Evolutionary conservation across 192 early-diverging fungal genomes (phyloP).

Genomic region (Gorgonomyces haynaldii): DNA sequence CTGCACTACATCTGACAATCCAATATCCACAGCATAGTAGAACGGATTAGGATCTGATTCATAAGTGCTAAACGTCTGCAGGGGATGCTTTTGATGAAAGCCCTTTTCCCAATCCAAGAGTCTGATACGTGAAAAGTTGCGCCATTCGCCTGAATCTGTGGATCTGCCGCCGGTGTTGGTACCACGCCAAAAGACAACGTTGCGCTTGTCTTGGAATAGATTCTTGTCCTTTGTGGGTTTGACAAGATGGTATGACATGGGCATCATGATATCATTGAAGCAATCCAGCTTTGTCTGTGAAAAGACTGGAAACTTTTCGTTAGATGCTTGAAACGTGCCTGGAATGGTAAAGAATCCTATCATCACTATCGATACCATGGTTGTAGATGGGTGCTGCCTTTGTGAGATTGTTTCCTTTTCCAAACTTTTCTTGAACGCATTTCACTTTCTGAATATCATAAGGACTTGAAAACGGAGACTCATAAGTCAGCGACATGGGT

Average conservation of each 20-base stretch:
- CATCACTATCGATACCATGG: too few relatives aligned
- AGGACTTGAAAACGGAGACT: too few relatives aligned
- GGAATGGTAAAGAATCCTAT: too few relatives aligned
- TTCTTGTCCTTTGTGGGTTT: not conserved
- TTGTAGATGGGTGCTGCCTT: too few relatives aligned
- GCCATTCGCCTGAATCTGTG: not conserved
- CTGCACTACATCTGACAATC: constrained; percentile 1
- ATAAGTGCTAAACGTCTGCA: not conserved
- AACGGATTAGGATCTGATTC: not conserved
- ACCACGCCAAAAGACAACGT: constrained; percentile 10
- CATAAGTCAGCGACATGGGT: too few relatives aligned
- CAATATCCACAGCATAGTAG: not conserved
- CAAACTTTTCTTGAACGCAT: too few relatives aligned
- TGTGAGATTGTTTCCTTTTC: too few relatives aligned
- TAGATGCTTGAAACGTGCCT: too few relatives aligned
- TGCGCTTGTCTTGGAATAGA: constrained; percentile 9
- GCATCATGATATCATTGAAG: constrained; percentile 8
- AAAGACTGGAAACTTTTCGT: too few relatives aligned
- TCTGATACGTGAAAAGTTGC: not conserved
- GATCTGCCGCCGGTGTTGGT: constrained; percentile 5
- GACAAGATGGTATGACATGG: constrained; percentile 7
- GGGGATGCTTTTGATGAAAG: not conserved
- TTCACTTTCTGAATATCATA: too few relatives aligned
- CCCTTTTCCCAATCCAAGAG: not conserved
- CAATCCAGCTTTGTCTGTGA: constrained; percentile 8